phyloP scores from a whole-genome alignment of 2,329 filamentous ascomycete genomes.

The Coccinonectria pachysandricola region DNA sequence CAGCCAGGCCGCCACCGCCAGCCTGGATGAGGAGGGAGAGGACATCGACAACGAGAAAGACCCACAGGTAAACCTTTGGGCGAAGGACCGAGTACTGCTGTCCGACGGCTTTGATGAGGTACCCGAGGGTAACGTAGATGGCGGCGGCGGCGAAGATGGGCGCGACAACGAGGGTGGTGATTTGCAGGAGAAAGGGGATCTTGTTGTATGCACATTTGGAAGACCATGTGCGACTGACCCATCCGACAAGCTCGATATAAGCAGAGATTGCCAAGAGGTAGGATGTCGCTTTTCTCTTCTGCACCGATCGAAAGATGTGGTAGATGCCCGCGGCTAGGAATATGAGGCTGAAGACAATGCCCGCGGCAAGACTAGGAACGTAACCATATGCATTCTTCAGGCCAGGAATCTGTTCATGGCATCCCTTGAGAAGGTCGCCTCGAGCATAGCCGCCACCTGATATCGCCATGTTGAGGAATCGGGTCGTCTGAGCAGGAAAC shows the following conservation, averaged over 20 bases:
- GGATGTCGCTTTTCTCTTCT: constrained; percentile 10
- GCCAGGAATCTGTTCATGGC: constrained; percentile 9
- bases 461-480: constrained; percentile 7
- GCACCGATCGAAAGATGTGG: constrained; percentile 11
- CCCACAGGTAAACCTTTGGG: constrained; percentile 33
- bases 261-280: constrained; percentile 9
- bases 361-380: constrained; percentile 10
- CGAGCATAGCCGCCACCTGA: constrained; percentile 8
- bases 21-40: constrained; percentile 25
- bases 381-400: constrained; percentile 12
- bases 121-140: constrained; percentile 38
- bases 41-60: constrained; percentile 33
- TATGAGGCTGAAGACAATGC: constrained; percentile 11
- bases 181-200: constrained; percentile 39
- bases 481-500: no score
- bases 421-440: constrained; percentile 12
- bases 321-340: constrained; percentile 8
- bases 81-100: constrained; percentile 31
- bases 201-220: constrained; percentile 37
- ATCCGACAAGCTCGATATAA: constrained; percentile 33
- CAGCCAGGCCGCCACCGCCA: constrained; percentile 36
- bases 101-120: constrained; percentile 34
- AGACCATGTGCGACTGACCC: constrained; percentile 38
- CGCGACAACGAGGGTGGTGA: constrained; percentile 32
- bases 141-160: constrained; percentile 42